Percentiles rank a stretch among this genome's conserved stretches.
Conservation (phyloP, 495 filamentous ascomycete species). For the Tuber calosporum region DNA sequence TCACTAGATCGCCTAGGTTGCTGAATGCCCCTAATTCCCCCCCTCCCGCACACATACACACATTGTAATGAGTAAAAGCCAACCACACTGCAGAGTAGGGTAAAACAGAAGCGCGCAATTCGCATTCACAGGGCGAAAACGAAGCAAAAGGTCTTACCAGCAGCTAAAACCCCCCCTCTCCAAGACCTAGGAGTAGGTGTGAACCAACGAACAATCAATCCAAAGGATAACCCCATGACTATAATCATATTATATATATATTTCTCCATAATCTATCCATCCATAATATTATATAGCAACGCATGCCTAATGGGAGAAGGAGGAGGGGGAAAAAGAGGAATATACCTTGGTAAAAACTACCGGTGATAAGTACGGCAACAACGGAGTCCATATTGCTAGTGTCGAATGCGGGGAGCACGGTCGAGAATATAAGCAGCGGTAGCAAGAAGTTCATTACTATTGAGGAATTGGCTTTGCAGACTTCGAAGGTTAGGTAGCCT, state of each 20-base stretch:
- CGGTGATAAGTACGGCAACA: conserved; percentile 31
- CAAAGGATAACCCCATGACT: conserved; percentile 36
- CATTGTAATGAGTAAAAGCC: background rate
- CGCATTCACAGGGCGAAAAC: background rate
- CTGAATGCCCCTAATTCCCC: conserved; percentile 28
- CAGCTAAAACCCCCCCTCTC: conserved; percentile 38
- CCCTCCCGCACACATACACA: background rate
- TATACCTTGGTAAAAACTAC: conserved; percentile 36
- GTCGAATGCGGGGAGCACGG: conserved; percentile 39
- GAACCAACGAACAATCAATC: conserved; percentile 36
- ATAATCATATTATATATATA: background rate
- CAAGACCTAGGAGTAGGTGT: conserved; percentile 37
- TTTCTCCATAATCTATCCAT: background rate
- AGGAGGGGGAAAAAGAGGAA: background rate
- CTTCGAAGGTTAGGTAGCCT: conserved; percentile 38
- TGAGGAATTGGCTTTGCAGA: conserved; percentile 38
- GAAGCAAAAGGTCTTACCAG: conserved; percentile 26
- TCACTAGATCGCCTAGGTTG: conserved; percentile 40
- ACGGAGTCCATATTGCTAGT: conserved; percentile 36
- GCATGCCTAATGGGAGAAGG: background rate
- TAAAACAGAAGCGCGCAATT: background rate
- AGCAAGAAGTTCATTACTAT: conserved; percentile 37
- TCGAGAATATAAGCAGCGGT: conserved; percentile 39
- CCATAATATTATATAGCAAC: background rate
- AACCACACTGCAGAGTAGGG: background rate